Evolutionary conservation across 2,329 filamentous ascomycete species (phyloP), one percentile per base, ranked within the genome.

Genomic region (Pochonia chlamydosporia): DNA sequence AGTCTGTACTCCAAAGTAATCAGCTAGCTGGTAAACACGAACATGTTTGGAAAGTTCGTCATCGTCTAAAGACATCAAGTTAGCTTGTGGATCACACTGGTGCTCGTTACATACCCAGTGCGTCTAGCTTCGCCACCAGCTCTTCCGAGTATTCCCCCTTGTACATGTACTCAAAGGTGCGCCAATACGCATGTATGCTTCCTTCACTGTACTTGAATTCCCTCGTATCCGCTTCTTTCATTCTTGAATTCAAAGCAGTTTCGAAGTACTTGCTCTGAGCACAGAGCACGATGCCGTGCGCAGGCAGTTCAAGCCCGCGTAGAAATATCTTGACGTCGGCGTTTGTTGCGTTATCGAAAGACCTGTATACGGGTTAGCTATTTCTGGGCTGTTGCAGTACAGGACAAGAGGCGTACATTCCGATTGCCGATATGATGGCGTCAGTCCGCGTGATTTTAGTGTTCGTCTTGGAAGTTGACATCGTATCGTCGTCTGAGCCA

Each of bases 1-100:
- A 4, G 25, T 31, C 2, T 31, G 24, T 5, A 46, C 20, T 25
- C 21, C 10, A 18, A 49, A 46, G 31, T 49, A 45, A 20, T 49
- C 25, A 10, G 47, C 47, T 20, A 49, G 6, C 14, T 44, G 7
- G 43, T 46, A 49, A 7, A 49, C 47, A 21, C 47, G 47, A 26
- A 49, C 25, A n/a, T 49, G 33, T 16, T 49, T 49, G n/a, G n/a
- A 21, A 26, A 49, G 28, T 14, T 41, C 42, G 14, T 46, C 42
- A 14, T 49, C 42, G 8, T 40, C 42, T 46, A 24, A 24, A 7
- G n/a, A 10, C 30, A 33, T 33, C 30, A 33, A n/a, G 10, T n/a
- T 33, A 33, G 10, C 10, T 33, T n/a, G n/a, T n/a, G n/a, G n/a
- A n/a, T n/a, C n/a, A n/a, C n/a, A n/a, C n/a, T n/a, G n/a, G n/a